Conservation (phyloP, 2,329 filamentous ascomycete species). For the Chaetomiaceae sp. region DNA sequence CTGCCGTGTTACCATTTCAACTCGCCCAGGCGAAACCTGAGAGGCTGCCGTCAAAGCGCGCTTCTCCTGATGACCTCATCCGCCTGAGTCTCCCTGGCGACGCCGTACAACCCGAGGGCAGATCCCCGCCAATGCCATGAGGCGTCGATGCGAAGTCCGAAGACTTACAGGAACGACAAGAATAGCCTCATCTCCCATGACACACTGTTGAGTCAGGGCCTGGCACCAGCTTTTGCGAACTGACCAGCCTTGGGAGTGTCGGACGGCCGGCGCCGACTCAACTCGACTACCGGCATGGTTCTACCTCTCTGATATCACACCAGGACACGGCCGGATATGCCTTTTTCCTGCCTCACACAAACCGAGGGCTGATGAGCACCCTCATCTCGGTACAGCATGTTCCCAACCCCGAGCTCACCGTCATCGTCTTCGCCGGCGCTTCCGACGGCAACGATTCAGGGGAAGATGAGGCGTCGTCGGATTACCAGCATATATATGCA, state of each 20-base stretch:
- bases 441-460: neutral
- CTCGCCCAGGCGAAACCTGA: neutral
- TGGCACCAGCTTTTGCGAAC: neutral
- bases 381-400: too few relatives aligned
- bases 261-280: too few relatives aligned
- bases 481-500: neutral
- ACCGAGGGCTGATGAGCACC: too few relatives aligned
- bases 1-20: neutral
- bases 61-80: constrained; percentile 4
- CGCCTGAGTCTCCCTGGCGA: neutral
- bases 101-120: neutral
- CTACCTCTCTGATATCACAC: too few relatives aligned
- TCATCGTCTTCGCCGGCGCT: neutral
- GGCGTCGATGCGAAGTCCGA: neutral
- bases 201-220: neutral
- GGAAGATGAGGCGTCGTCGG: neutral
- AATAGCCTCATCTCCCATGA: neutral
- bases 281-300: too few relatives aligned
- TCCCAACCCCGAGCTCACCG: neutral
- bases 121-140: constrained; percentile 3
- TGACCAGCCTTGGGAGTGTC: neutral
- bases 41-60: neutral
- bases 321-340: too few relatives aligned
- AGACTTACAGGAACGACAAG: neutral
- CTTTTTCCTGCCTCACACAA: too few relatives aligned